Evolutionary conservation across 495 filamentous ascomycete species (phyloP).

Genomic region (Articulospora tetracladia): DNA sequence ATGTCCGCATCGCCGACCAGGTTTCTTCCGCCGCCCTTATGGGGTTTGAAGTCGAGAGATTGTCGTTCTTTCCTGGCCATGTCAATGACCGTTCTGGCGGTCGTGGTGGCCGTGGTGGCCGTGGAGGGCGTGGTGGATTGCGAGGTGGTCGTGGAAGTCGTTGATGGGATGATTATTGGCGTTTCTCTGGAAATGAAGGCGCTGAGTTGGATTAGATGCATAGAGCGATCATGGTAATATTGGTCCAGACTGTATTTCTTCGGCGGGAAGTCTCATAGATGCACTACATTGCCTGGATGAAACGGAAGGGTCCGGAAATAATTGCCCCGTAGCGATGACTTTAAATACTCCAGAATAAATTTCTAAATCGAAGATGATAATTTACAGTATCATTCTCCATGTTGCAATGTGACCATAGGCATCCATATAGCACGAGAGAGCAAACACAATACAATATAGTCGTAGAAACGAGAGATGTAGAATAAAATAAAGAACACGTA

Average conservation of each 20-base stretch:
- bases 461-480: too few species aligned
- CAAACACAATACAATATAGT: too few species aligned
- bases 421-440: too few species aligned
- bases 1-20: conserved; percentile 20
- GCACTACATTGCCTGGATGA: too few species aligned
- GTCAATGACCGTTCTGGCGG: not conserved
- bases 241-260: not conserved
- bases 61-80: conserved; percentile 8
- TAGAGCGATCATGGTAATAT: conserved; percentile 3
- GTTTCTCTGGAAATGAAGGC: not conserved
- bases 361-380: too few species aligned
- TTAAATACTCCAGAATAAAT: too few species aligned
- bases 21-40: not conserved
- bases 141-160: not conserved
- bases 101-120: not conserved
- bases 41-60: not conserved
- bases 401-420: too few species aligned
- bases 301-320: too few species aligned
- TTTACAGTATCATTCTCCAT: too few species aligned
- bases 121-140: not conserved
- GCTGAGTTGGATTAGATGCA: not conserved
- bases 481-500: too few species aligned
- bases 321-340: too few species aligned
- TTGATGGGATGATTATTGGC: not conserved
- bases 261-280: not conserved